phyloP scores from a whole-genome alignment of 2,329 filamentous ascomycete genomes.

The Aspergillus pseudoglaucus region DNA sequence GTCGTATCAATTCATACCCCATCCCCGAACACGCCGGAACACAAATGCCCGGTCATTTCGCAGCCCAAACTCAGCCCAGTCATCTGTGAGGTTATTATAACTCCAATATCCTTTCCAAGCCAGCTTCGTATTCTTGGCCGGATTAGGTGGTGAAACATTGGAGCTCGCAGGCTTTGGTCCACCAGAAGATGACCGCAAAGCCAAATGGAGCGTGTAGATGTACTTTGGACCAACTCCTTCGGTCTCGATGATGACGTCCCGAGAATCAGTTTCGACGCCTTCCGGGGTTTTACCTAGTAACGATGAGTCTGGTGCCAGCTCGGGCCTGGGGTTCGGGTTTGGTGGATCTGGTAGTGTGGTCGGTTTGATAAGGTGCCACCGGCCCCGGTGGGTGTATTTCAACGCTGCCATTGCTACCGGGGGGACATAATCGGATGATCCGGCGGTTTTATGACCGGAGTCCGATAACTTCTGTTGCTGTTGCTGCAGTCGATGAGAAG shows the following conservation, averaged over 20 bases:
- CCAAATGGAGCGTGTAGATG: conserved; percentile 74
- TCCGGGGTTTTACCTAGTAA: conserved; percentile 8
- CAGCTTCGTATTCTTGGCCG: conserved; percentile 75
- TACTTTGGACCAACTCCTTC: conserved; percentile 76
- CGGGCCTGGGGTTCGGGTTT: conserved; percentile 17
- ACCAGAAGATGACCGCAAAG: conserved; percentile 46
- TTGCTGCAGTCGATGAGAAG: conserved; percentile 23
- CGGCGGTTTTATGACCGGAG: conserved; percentile 28
- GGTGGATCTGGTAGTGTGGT: conserved; percentile 14
- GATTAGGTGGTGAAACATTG: conserved; percentile 22
- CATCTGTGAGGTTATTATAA: conserved; percentile 82
- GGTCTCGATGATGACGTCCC: conserved; percentile 75
- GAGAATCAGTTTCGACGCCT: conserved; percentile 23
- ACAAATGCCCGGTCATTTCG: conserved; percentile 57
- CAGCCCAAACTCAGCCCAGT: conserved; percentile 74
- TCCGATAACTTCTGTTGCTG: conserved; percentile 35
- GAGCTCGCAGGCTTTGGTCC: conserved; percentile 47
- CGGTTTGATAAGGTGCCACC: conserved; percentile 59
- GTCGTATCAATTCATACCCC: conserved; percentile 36
- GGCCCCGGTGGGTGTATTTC: conserved; percentile 59
- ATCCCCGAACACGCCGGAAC: conserved; percentile 57
- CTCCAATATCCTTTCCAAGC: conserved; percentile 86
- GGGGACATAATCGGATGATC: conserved; percentile 28
- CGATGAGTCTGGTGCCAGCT: conserved; percentile 25
- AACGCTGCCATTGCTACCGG: conserved; percentile 50